Conservation (phyloP, 2,329 filamentous ascomycete genomes). For the Cladophialophora bantiana region DNA sequence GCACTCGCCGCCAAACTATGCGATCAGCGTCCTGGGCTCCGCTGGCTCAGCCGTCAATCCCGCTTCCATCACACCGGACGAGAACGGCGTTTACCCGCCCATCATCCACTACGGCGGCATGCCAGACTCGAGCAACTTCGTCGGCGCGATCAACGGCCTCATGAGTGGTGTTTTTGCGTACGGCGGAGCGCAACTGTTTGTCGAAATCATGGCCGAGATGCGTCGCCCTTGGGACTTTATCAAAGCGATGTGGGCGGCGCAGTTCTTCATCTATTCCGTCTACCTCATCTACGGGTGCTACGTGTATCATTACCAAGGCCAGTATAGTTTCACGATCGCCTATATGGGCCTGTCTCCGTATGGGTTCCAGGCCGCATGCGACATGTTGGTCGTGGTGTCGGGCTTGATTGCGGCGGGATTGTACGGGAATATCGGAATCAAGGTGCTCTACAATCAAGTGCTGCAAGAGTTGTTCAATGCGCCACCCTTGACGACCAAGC, state of each 20-base stretch:
- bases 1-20: conserved; percentile 42
- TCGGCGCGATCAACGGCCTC: conserved; percentile 42
- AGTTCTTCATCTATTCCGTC: conserved; percentile 37
- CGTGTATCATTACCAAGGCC: conserved; percentile 40
- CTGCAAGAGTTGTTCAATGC: conserved; percentile 51
- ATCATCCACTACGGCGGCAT: conserved; percentile 39
- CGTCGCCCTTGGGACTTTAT: conserved; percentile 38
- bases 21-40: conserved; percentile 41
- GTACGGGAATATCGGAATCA: conserved; percentile 53
- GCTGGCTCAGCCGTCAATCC: conserved; percentile 42
- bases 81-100: conserved; percentile 35
- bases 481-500: conserved; percentile 48
- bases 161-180: conserved; percentile 44
- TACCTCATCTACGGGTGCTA: conserved; percentile 39
- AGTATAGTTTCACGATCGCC: conserved; percentile 36
- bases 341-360: conserved; percentile 44
- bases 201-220: conserved; percentile 47
- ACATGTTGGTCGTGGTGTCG: conserved; percentile 44
- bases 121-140: conserved; percentile 36
- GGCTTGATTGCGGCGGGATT: conserved; percentile 49
- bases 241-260: conserved; percentile 36
- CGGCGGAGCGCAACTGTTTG: conserved; percentile 44
- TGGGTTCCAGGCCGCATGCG: conserved; percentile 45
- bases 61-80: conserved; percentile 40
- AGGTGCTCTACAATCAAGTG: conserved; percentile 55